Percentiles rank a stretch among this genome's conserved stretches.
Conservation (phyloP, 1,284 basidiomycete species). For the Pholiota adiposa region DNA sequence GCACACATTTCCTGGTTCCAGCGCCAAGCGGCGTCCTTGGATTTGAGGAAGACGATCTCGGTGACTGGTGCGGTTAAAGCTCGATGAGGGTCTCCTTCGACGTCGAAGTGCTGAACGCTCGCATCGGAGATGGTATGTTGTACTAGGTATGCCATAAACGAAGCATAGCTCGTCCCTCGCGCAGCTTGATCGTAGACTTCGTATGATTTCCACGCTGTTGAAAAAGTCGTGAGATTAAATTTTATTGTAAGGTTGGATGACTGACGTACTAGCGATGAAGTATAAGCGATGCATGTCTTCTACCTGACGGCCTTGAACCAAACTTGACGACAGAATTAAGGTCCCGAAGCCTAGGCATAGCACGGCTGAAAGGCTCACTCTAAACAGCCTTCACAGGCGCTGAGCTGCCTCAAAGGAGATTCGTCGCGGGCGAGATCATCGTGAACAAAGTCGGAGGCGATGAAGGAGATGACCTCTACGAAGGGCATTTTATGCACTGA, state of each 20-base stretch:
- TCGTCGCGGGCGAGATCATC: neutral
- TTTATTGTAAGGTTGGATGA: neutral
- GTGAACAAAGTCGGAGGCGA: neutral
- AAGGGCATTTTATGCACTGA: conserved; percentile 1
- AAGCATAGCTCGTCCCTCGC: neutral
- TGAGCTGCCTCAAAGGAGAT: neutral
- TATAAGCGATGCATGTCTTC: conserved; percentile 7
- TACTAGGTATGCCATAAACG: conserved; percentile 1
- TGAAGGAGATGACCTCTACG: conserved; percentile 5
- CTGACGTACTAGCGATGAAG: conserved; percentile 5
- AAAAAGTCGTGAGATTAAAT: neutral
- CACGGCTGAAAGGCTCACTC: neutral
- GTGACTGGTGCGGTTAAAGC: conserved; percentile 9
- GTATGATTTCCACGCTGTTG: conserved; percentile 6
- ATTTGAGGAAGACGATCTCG: conserved; percentile 7
- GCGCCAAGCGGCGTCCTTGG: neutral
- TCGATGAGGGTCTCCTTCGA: conserved; percentile 7
- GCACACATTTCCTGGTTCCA: conserved; percentile 7
- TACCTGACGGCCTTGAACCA: conserved; percentile 7
- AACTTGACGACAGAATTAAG: neutral
- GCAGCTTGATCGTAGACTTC: neutral
- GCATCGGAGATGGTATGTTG: neutral
- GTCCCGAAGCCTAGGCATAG: neutral
- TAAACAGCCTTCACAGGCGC: conserved; percentile 4
- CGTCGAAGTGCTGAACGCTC: conserved; percentile 6